Conservation (phyloP, 2,329 filamentous ascomycete species). For the Trichoderma polysporum region DNA sequence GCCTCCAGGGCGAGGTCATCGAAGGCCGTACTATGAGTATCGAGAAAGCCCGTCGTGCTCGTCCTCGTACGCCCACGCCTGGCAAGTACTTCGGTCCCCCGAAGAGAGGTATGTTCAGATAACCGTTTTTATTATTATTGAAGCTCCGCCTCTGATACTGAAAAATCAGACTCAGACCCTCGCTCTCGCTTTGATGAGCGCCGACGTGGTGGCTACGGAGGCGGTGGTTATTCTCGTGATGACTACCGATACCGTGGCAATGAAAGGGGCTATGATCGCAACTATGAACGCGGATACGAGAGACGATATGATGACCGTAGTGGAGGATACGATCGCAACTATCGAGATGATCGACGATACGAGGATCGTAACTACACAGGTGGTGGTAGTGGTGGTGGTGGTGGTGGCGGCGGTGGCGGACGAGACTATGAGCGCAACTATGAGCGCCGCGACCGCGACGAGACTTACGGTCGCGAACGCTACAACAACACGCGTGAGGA, state of each 20-base stretch:
- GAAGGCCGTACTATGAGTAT: constrained; percentile 96
- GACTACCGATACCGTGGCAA: constrained; percentile 57
- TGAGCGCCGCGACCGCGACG: constrained; percentile 49
- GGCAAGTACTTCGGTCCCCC: constrained; percentile 99
- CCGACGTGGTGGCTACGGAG: constrained; percentile 60
- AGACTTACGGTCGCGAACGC: constrained; percentile 41
- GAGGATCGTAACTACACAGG: constrained; percentile 52
- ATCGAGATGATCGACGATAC: constrained; percentile 48
- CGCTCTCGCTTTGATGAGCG: constrained; percentile 58
- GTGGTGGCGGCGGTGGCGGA: too few species aligned
- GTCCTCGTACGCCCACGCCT: constrained; percentile 91
- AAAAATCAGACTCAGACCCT: constrained; percentile 32
- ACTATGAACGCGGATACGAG: constrained; percentile 48
- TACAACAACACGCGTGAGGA: constrained; percentile 48
- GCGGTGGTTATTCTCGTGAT: constrained; percentile 51
- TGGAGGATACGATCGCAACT: constrained; percentile 51
- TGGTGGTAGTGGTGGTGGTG: too few species aligned
- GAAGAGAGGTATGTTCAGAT: constrained; percentile 75
- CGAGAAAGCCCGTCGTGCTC: constrained; percentile 94
- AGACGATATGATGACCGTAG: constrained; percentile 38
- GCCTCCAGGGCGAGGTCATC: constrained; percentile 89
- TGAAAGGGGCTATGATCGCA: constrained; percentile 44
- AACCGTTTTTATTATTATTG: constrained; percentile 21
- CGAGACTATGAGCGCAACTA: constrained; percentile 59
- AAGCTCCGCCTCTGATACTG: background rate